Evolutionary conservation across 2,329 filamentous ascomycete species (phyloP), one percentile per base, ranked within the genome.

Genomic region (Calonectria pteridis): DNA sequence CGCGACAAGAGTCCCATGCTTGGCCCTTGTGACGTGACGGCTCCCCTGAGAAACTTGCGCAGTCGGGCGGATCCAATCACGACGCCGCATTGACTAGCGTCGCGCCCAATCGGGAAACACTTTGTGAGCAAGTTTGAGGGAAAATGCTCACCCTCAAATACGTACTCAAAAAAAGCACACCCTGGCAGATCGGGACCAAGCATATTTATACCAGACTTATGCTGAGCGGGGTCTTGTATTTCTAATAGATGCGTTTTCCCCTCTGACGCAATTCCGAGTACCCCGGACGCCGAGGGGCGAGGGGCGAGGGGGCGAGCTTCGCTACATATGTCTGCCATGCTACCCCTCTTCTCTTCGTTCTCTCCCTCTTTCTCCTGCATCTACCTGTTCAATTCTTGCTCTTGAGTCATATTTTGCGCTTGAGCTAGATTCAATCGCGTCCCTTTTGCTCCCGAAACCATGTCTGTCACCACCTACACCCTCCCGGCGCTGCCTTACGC

Each of bases 401-500:
- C 6, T 40, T 53, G 50, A 58, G 18, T 55, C 6, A n/a, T 59
- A 55, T 6, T 14, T 29, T 37, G 13, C 5, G 10, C 50, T 75
- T 64, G 28, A 69, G 62, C 62, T 67, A 13, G 11, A 23, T 63
- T 28, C 59, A 28, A 49, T 43, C 33, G 31, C 29, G 33, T 49
- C 49, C 29, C 29, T 63, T 20, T 23, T 2, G 6, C 43, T 18
- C 28, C 50, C 3, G 33, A 73, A 69, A 67, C 75, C 77, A 87
- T 87, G 87, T 81, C 86, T 59, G 78, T 77, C 43, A 82, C 74
- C 69, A 85, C 85, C 13, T 94, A 93, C 84, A 89, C 86, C 10
- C 91, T 94, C 6, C 93, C 93, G 43, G 84, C 88, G 63, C 88
- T 94, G 13, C 92, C 93, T 20, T 95, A 94, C 81, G 89, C 88